Base-by-base conservation (phyloP, 2,329 filamentous ascomycete species). In the Scopulariopsis brevicaulis region DNA sequence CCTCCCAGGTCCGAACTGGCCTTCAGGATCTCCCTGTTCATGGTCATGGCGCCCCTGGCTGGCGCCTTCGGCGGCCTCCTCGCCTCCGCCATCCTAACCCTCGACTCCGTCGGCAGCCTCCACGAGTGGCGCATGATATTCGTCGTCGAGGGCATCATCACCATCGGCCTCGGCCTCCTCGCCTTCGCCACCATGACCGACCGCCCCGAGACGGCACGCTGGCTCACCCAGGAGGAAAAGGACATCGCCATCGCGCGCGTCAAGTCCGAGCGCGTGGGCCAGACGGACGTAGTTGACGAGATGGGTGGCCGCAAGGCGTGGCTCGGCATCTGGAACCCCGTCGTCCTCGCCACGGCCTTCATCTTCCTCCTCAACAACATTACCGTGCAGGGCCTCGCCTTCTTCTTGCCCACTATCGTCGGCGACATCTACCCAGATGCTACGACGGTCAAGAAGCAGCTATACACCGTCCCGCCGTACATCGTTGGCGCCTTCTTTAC, bases 341-440 rank as follows among this genome's bases (percentile, higher is more conserved):
- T 86, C 12, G 69, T 68, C 2, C 59, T 73, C 3, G 59, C 69
- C 0, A 85, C 79, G 0, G 68, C 81, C 0, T 68, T 82, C 61
- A 78, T 86, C 61, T 86, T 86, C 70, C 69, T 86, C 1, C 75
- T 87, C 59, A 74, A 84, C 73, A 86, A 85, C 69, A 82, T 90
- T 66, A 89, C 86, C 0, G 86, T 89, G 1, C 84, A 89, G 65
- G 86, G 86, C 4, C 74, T 89, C 1, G 82, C 82, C 2, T 88
- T 89, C 75, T 90, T 90, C 70, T 71, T 80, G 0, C 86, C 86
- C 0, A 89, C 85, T 0, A 89, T 90, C 61, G 83, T 90, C 50
- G 70, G 71, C 51, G 86, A 80, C 6, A 89, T 89, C 67, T 89
- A 87, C 65, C 85, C 84, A 0, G 63, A 75, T 2, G 70, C 73